Percentiles rank a stretch among this genome's conserved stretches.
Conservation (phyloP, 2,329 filamentous ascomycete genomes). For the Monilinia fructicola region DNA sequence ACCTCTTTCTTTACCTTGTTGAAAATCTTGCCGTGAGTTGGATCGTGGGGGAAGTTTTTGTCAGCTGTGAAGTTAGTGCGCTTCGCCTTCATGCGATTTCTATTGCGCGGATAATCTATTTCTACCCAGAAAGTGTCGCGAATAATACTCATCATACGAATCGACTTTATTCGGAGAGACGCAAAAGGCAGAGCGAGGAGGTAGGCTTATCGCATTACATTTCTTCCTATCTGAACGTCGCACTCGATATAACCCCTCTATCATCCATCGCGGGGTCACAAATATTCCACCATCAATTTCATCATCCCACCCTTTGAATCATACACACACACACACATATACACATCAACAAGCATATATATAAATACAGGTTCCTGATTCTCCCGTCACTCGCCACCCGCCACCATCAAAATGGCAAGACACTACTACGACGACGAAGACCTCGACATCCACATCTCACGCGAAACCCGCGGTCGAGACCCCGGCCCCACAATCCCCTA, state of each 20-base stretch:
- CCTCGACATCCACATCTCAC: constrained; percentile 49
- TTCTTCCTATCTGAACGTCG: constrained; percentile 9
- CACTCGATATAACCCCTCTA: constrained; percentile 12
- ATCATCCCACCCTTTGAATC: not conserved
- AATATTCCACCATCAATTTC: not conserved
- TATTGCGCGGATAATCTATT: not conserved
- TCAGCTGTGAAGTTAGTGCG: not conserved
- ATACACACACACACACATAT: too few relatives aligned
- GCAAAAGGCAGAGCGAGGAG: too few relatives aligned
- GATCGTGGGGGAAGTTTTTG: not conserved
- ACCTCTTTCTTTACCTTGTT: not conserved
- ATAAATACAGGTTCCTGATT: not conserved
- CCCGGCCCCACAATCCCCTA: constrained; percentile 42
- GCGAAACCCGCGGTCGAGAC: constrained; percentile 35
- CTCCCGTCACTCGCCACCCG: not conserved
- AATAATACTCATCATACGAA: not conserved
- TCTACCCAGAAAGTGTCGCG: not conserved
- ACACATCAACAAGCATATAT: not conserved
- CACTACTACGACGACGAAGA: constrained; percentile 54
- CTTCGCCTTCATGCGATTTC: not conserved
- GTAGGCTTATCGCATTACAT: constrained; percentile 15
- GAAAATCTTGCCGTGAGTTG: not conserved
- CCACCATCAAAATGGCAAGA: constrained; percentile 28
- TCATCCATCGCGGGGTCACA: constrained; percentile 15
- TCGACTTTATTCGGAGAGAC: not conserved